Base-by-base conservation (phyloP, 441 rosid species). In the Capsella rubella region DNA sequence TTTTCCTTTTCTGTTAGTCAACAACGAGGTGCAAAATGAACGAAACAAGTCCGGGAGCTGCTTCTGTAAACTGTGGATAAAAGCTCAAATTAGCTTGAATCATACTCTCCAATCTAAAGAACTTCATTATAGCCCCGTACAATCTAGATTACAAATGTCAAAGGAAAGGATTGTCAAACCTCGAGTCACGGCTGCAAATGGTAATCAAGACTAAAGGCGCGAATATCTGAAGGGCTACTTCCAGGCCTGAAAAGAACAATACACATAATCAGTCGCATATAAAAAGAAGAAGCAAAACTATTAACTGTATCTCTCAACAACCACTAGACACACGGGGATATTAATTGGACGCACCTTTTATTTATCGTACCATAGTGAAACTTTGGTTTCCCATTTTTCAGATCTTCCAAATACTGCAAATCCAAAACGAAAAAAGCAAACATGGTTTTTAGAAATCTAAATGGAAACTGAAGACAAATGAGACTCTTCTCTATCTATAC, bases 341-440 rank as follows among this genome's bases (percentile, higher is more conserved):
- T 27, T 52, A 68, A 62, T 11, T 8, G 49, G 68, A 39, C 65
- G 3, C 70, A 90, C 99, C 96, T 90, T 83, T 92, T 95, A 46
- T 89, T 92, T 71, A 92, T 90, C 67, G 85, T 89, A 57, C 99
- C 97, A 50, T 94, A 92, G 82, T 94, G 99, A 80, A 84, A 94
- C 78, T 85, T 89, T 35, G 83, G 61, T 56, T 79, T 86, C 69
- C 94, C 97, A 0, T 77, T 65, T 72, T 83, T 89, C 40, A 86
- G 72, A 81, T 95, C 99, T 83, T 92, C 94, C 73, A 82, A 76
- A 37, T 88, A 95, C 97, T 95, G 87, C 86, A 78, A 78, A 21
- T 21, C 25, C 35, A 1, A 21, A 51, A 25, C 25, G 34, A 69
- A 54, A 40, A 67, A 29, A 63, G 8, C 62, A 45, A 63, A 61